phyloP scores from a whole-genome alignment of 768 basidiomycete genomes.

The Phlebiopsis gigantea region DNA sequence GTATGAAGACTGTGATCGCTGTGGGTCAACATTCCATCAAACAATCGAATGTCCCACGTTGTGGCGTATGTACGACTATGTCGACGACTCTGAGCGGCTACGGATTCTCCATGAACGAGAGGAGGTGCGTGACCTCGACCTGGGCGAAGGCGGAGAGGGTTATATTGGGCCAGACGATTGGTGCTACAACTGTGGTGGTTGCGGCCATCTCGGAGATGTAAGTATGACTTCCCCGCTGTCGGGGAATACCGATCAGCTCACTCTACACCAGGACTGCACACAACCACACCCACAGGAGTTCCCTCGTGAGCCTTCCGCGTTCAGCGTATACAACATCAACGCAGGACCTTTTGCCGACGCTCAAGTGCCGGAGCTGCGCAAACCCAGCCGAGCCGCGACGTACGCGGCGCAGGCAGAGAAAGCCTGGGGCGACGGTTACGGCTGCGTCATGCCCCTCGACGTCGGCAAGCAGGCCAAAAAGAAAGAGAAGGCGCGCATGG shows the following conservation, averaged over 20 bases:
- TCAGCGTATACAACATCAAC: constrained; percentile 54
- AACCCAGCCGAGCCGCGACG: constrained; percentile 6
- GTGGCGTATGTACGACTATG: constrained; percentile 78
- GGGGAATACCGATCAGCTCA: background rate
- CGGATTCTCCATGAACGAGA: constrained; percentile 41
- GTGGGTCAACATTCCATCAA: constrained; percentile 59
- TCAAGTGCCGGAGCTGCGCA: constrained; percentile 15
- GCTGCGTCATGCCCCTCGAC: constrained; percentile 42
- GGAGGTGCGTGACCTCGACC: constrained; percentile 39
- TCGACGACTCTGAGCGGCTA: constrained; percentile 47
- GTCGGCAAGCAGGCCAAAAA: constrained; percentile 63
- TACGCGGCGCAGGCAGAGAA: constrained; percentile 26
- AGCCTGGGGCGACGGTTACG: constrained; percentile 40
- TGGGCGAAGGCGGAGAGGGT: constrained; percentile 74
- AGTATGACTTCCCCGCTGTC: constrained; percentile 25
- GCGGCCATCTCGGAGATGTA: constrained; percentile 79
- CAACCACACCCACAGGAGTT: constrained; percentile 33
- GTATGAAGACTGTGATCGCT: constrained; percentile 57
- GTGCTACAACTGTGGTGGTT: constrained; percentile 77
- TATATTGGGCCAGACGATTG: constrained; percentile 70
- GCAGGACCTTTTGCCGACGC: constrained; percentile 60
- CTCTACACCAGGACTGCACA: constrained; percentile 51
- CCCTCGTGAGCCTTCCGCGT: constrained; percentile 58
- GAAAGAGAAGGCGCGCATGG: constrained; percentile 54
- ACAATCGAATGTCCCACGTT: constrained; percentile 76